Base-by-base conservation (phyloP, 2,329 filamentous ascomycete species). In the Stromatinia cepivora region DNA sequence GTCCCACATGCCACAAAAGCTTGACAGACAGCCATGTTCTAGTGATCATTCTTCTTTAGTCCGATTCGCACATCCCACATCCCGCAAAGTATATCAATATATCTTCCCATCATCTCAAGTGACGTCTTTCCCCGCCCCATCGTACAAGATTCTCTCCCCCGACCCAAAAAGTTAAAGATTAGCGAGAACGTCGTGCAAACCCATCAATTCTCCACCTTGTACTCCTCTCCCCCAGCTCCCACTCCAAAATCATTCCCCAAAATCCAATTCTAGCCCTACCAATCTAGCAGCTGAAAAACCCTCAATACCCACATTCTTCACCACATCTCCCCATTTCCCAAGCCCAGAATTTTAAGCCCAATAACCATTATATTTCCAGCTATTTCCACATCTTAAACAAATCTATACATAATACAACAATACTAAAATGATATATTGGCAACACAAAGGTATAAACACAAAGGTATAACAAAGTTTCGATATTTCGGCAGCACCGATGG, bases 401-500 rank as follows among this genome's bases (percentile, higher is more conserved):
- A 36, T 28, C 15, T 25, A 22, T 57, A 3, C 31, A 15, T 50
- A 9, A 31, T 11, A 28, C 31, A 42, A 39, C 5, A 3, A 4
- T 50, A 36, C 45, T 2, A 28, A 22, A 20, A 25, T 20, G 45
- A 63, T 39, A 31, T 64, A 28, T 36, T 28, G 6, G n/a, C 52
- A 2, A 22, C n/a, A 53, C 61, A 64, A 22, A 39, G 31, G 2
- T 36, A 10, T 42, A 42, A 42, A 42, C 31, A 56, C 53, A 1
- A 36, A 36, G 10, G 59, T 62, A 36, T 34, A 50, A 62, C 45
- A 50, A 62, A 17, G 15, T 22, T 64, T 64, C 34, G 10, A 64
- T 63, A 52, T 13, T 22, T 64, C 46, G 61, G 61, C 61, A 64
- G 3, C 22, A 64, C 61, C 22, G 46, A 39, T 34, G n/a, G 52